These are phyloP conservation scores for Brassica rapa DNA, from an alignment of 345 rosid species.

Conservation along the genomic window DNA sequence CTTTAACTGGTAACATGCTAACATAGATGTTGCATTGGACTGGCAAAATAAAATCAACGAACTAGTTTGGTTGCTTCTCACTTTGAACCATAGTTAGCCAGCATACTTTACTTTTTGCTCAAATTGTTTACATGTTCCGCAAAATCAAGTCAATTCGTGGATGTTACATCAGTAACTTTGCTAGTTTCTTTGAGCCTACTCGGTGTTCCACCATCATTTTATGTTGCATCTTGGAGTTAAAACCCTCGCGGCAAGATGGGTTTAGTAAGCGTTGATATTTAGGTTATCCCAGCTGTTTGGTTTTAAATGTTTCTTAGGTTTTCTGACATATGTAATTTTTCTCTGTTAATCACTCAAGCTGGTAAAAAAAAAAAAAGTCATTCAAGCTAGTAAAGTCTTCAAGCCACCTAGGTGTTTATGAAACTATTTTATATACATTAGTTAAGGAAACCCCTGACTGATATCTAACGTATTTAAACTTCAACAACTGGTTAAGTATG, in stretches of 20 bases:
- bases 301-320: background rate
- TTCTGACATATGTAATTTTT: background rate
- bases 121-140: background rate
- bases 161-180: background rate
- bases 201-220: background rate
- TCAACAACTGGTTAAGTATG: conserved; percentile 23
- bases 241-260: background rate
- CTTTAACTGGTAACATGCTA: background rate
- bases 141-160: background rate
- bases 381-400: background rate
- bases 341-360: background rate
- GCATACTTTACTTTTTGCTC: background rate
- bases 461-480: conserved; percentile 22
- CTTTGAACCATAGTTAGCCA: background rate
- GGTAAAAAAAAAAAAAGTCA: background rate
- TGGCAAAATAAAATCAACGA: background rate
- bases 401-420: conserved; percentile 18
- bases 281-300: background rate
- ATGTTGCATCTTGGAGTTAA: background rate
- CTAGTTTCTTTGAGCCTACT: no score
- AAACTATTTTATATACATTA: conserved; percentile 3
- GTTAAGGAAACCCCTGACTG: conserved; percentile 22
- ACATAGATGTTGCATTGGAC: background rate
- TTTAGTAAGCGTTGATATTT: background rate
- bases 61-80: background rate